Evolutionary conservation across 73 alveolate genomes (phyloP).

Genomic region (Tetrahymena malaccensis): DNA sequence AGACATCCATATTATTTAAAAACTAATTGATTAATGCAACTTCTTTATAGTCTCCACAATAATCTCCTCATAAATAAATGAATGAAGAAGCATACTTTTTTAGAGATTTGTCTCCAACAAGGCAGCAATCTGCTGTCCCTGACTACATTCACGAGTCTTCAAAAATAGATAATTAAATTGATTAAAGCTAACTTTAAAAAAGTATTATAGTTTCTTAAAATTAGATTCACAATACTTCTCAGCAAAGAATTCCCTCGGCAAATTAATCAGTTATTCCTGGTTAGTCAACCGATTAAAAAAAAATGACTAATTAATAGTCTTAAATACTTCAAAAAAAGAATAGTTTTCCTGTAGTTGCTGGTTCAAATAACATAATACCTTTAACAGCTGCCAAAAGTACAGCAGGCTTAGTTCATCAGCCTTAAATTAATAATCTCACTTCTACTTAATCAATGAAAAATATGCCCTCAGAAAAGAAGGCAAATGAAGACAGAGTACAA

Average conservation of each 20-base stretch:
- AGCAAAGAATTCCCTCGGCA: background rate
- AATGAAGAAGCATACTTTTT: background rate
- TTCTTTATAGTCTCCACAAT: background rate
- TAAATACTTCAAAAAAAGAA: background rate
- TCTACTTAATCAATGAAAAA: background rate
- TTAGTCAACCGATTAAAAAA: background rate
- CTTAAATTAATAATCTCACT: background rate
- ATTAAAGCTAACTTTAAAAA: background rate
- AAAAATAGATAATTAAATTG: background rate
- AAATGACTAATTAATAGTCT: background rate
- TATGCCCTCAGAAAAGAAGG: background rate
- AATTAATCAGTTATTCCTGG: background rate
- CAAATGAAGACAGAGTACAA: background rate
- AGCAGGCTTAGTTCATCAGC: background rate
- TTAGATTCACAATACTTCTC: background rate
- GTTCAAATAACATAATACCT: background rate
- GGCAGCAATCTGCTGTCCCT: background rate
- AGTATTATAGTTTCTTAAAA: background rate
- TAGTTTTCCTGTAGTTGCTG: background rate
- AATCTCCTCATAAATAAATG: background rate
- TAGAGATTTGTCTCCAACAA: background rate
- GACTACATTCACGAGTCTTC: background rate
- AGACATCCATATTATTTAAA: background rate
- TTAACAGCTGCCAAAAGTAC: background rate
- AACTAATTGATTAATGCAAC: background rate